Evolutionary conservation across 208 protist species (phyloP).

Genomic region (Trypanosoma vivax): DNA sequence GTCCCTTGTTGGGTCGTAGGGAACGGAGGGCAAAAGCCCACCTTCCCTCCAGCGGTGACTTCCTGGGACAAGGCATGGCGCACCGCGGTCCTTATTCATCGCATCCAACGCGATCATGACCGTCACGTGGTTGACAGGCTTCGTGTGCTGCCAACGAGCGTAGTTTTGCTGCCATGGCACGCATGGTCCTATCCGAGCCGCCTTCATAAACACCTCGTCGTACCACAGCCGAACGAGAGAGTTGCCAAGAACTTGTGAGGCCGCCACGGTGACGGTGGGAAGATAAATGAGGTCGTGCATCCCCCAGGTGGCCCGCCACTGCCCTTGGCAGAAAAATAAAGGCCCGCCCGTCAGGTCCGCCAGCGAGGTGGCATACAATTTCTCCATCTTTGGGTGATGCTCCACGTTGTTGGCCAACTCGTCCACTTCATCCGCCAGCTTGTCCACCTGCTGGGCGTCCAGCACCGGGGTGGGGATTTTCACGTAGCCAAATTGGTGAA

Average conservation of each 20-base stretch:
- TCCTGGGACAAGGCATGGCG: slow-evolving; percentile 72
- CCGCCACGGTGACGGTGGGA: slow-evolving; percentile 70
- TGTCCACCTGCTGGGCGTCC: slow-evolving; percentile 62
- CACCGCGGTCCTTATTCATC: slow-evolving; percentile 77
- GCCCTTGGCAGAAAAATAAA: slow-evolving; percentile 81
- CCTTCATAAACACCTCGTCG: slow-evolving; percentile 82
- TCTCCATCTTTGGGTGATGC: slow-evolving; percentile 74
- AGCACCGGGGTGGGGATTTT: slow-evolving; percentile 64
- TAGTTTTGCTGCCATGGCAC: slow-evolving; percentile 85
- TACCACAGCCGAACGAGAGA: slow-evolving; percentile 75
- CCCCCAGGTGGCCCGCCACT: slow-evolving; percentile 74
- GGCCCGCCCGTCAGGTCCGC: slow-evolving; percentile 61
- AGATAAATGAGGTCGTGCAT: slow-evolving; percentile 86
- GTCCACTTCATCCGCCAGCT: slow-evolving; percentile 71
- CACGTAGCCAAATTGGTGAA: slow-evolving; percentile 74
- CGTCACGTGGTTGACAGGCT: slow-evolving; percentile 61
- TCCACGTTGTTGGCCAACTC: slow-evolving; percentile 81
- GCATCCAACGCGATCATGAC: slow-evolving; percentile 75
- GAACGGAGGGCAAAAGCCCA: slow-evolving; percentile 53
- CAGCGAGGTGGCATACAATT: slow-evolving; percentile 77
- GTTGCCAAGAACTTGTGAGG: slow-evolving; percentile 76
- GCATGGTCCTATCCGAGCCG: slow-evolving; percentile 54
- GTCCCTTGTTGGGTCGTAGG: slow-evolving; percentile 58
- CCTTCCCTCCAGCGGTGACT: slow-evolving; percentile 80
- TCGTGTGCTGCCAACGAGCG: slow-evolving; percentile 72